Base-by-base conservation (phyloP, 257 asterid species). In the Cruciata laevipes region DNA sequence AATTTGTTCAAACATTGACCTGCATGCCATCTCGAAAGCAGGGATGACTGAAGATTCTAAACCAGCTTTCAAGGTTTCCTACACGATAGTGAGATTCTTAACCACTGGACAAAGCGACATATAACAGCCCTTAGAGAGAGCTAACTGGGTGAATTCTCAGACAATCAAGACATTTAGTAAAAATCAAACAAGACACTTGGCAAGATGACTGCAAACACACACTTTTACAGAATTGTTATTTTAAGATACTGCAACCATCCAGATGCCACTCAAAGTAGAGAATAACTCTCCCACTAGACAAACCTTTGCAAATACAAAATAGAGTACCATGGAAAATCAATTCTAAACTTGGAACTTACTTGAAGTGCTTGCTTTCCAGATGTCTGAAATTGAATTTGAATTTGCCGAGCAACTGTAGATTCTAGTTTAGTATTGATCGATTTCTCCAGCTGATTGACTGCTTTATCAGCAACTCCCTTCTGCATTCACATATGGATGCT, bases 351-450 rank as follows among this genome's bases (percentile, higher is more conserved):
- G n/a, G 27, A 60, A 64, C 74, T 47, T 76, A 90, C 99, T 95
- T 90, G 98, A 74, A 94, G 91, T 69, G 93, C 95, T 83, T 88
- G 99, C 83, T 82, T 94, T 79, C 98, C 99, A 73, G 96, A 85
- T 71, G 96, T 88, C 80, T 85, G 97, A 79, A 94, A 90, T 60
- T 94, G 99, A 49, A 82, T 75, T 74, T 90, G 98, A 75, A 94
- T 85, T 71, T 94, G 96, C 75, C 91, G 87, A 62, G 87, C 83
- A 80, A 94, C 91, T 7, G 87, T 73, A 64, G 89, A 76, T 81
- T 94, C 99, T 56, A 94, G 95, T 83, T 90, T 94, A 68, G 95
- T 69, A 77, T 73, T 83, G 71, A 94, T 85, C 18, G 98, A 82
- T 78, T 90, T 94, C 70, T 88, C 99, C 74, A 94, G 88, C 67